Conservation (phyloP, 192 early-diverging fungal species). For the Coemansia sp. region DNA sequence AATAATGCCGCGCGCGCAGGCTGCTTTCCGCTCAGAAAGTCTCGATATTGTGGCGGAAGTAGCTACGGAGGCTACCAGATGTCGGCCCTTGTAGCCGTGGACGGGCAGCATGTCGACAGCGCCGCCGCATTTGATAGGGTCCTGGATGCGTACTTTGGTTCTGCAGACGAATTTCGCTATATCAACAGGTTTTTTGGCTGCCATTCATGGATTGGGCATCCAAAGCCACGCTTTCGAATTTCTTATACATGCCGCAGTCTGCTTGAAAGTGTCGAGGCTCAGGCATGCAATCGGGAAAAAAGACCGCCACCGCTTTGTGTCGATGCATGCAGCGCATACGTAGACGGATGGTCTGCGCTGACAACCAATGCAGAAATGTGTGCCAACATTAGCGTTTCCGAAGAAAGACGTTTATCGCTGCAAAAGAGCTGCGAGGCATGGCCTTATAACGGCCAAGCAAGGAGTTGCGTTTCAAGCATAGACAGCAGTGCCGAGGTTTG, state of each 20-base stretch:
- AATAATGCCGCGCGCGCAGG: neutral
- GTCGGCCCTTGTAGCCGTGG: constrained; percentile 23
- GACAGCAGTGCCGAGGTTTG: constrained; percentile 32
- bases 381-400: constrained; percentile 17
- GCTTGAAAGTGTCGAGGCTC: constrained; percentile 30
- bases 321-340: constrained; percentile 17
- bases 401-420: constrained; percentile 23
- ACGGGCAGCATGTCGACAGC: constrained; percentile 19
- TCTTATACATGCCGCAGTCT: constrained; percentile 44
- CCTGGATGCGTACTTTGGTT: constrained; percentile 37
- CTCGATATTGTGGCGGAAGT: constrained; percentile 30
- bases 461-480: constrained; percentile 19
- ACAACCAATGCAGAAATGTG: constrained; percentile 23
- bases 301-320: constrained; percentile 24
- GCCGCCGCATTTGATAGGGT: constrained; percentile 32
- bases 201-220: constrained; percentile 26
- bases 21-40: constrained; percentile 33
- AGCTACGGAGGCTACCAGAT: constrained; percentile 28
- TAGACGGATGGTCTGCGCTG: constrained; percentile 24
- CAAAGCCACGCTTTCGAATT: constrained; percentile 32
- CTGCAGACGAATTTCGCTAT: constrained; percentile 20
- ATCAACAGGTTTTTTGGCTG: constrained; percentile 42
- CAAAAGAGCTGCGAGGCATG: constrained; percentile 15
- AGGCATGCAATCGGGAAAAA: constrained; percentile 20
- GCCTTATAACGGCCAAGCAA: constrained; percentile 30